Evolutionary conservation across 257 asterid genomes (phyloP), one percentile per base, ranked within the genome.

Genomic region (Nicotiana knightiana): DNA sequence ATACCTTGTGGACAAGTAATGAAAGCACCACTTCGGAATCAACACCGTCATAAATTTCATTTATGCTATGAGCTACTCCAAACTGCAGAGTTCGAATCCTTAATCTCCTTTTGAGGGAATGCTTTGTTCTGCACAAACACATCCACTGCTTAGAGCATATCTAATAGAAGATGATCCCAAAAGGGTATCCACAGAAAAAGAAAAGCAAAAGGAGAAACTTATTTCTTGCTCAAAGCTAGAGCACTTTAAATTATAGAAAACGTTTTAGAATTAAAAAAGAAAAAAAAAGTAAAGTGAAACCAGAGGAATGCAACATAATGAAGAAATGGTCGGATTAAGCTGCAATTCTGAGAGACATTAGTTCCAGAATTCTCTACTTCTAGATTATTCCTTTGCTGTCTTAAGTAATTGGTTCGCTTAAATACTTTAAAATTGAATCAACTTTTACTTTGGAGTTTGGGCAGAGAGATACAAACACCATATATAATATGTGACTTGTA

Each of bases 1-100:
- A 82, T 88, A 93, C 99, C 99, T 96, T 97, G 67, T 96, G 99
- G 86, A 92, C 92, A 79, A 94, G 97, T 84, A 96, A 87, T 83
- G 93, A 88, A 65, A 96, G 96, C 84, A 96, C 92, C 86, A 94
- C 99, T 87, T 94, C 97, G 83, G 97, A 90, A 91, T 96, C 98
- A 86, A 92, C 97, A 82, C 83, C 88, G 78, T 96, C 99, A 88
- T 96, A 96, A 78, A 94, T 88, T 84, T 94, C 99, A 62, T 90
- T 93, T 70, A 96, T 91, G 83, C 85, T 91, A 79, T 85, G 93
- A 81, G 97, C 98, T 71, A 92, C 86, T 81, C 88, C 90, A 33
- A 91, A 90, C 88, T 92, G 97, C 76, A 96, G n/a, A 43, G 98
- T 96, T 83, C 94, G 91, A 65, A 96, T 94, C 92, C 99, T 88